These are phyloP conservation scores for Fusarium agapanthi DNA, from an alignment of 2,329 filamentous ascomycete genomes.

Conservation along the genomic window DNA sequence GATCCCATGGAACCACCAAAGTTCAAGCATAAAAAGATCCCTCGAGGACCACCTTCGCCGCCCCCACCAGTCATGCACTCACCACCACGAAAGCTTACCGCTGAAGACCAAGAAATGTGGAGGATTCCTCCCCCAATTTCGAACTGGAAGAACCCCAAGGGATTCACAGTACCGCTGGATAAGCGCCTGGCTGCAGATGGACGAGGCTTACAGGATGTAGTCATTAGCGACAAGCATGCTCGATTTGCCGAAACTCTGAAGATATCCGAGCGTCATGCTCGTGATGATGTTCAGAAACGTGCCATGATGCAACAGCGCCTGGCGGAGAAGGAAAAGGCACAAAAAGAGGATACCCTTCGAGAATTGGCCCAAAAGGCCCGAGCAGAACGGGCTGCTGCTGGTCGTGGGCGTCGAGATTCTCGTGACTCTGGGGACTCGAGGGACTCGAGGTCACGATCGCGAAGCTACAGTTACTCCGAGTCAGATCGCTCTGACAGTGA, in stretches of 20 bases:
- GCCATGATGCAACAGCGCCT: conserved; percentile 94
- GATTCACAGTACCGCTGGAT: conserved; percentile 94
- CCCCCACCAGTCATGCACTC: conserved; percentile 96
- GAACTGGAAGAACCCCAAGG: conserved; percentile 99
- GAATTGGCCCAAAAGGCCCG: conserved; percentile 89
- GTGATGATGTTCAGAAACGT: conserved; percentile 93
- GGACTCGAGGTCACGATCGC: conserved; percentile 52
- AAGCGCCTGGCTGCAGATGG: conserved; percentile 96
- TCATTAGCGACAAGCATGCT: conserved; percentile 98
- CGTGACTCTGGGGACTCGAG: conserved; percentile 51
- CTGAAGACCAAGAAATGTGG: conserved; percentile 97
- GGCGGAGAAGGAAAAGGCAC: conserved; percentile 93
- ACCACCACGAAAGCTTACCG: conserved; percentile 91
- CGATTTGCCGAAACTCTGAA: conserved; percentile 94
- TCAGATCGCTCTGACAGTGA: conserved; percentile 65
- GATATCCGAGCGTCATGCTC: conserved; percentile 91
- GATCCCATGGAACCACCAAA: conserved; percentile 98
- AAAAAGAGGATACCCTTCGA: conserved; percentile 92
- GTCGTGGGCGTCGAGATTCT: conserved; percentile 54
- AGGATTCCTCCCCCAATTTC: conserved; percentile 86
- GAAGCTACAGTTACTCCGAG: conserved; percentile 63
- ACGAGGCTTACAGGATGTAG: conserved; percentile 87
- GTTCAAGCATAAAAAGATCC: conserved; percentile 99
- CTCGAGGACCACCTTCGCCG: conserved; percentile 88
- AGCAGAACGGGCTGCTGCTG: conserved; percentile 73